Base-by-base conservation (phyloP, 495 filamentous ascomycete genomes). In the Pyrenopolyporus hunteri region DNA sequence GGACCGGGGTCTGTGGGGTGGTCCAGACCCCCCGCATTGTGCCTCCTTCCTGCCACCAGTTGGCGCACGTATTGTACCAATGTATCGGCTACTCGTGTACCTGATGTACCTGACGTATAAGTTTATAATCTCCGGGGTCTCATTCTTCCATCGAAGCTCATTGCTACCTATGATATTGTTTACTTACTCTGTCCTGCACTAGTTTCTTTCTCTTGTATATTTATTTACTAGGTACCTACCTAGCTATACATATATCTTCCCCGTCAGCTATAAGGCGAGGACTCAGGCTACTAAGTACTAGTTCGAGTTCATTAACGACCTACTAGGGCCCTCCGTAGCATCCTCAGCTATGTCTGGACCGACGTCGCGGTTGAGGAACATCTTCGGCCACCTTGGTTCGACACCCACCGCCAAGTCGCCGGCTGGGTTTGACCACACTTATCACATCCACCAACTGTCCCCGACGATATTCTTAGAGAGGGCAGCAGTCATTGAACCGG, bases 391-490 rank as follows among this genome's bases (percentile, higher is more conserved):
- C 77, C 77, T 90, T 75, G 65, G 79, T 49, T 65, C 76, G 68
- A 42, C 71, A 66, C n/a, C n/a, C n/a, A 51, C 71, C 63, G 37
- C 60, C 73, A 58, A 71, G 37, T 66, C 76, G 6, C 63, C 75
- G 4, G 47, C 67, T 11, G 67, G 65, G 58, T 64, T 72, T 45
- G 68, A 82, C 19, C 84, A 87, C 63, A 77, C 67, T 17, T 70
- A 84, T 68, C 85, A 96, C 77, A 78, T 89, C 62, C 90, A 94
- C 70, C 84, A 87, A 8, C 84, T 98, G 13, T 91, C 90, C 1
- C 94, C 94, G 0, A 98, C 95, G 1, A 86, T 84, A 74, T 98
- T 96, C 71, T 83, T 98, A 10, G 88, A 88, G 26, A 85, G 93
- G 46, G 94, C 94, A 22, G 94, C 93, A 3, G 78, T 82, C 31